These are phyloP conservation scores for Nannizziopsis barbatae DNA, from an alignment of 2,329 filamentous ascomycete species.

Conservation along the genomic window DNA sequence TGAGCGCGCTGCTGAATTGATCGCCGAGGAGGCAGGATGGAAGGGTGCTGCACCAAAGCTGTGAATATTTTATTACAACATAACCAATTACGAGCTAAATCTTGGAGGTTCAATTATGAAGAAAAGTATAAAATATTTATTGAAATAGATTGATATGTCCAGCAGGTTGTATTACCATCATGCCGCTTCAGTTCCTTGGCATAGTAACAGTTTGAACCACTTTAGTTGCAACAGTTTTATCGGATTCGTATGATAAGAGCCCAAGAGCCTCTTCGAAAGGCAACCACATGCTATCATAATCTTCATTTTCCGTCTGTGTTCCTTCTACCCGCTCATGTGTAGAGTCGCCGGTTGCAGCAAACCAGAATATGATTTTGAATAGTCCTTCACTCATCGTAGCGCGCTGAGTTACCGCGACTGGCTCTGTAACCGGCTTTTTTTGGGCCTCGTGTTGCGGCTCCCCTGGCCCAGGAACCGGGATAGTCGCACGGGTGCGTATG, in stretches of 20 bases:
- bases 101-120: background rate
- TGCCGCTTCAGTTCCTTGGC: too few species aligned
- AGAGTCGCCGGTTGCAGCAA: slow-evolving; percentile 10
- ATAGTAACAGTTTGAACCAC: background rate
- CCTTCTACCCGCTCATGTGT: slow-evolving; percentile 12
- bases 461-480: background rate
- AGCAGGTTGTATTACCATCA: too few species aligned
- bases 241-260: slow-evolving; percentile 8
- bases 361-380: slow-evolving; percentile 14
- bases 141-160: too few species aligned
- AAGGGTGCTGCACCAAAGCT: slow-evolving; percentile 46
- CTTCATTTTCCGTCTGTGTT: slow-evolving; percentile 13
- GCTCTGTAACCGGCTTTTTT: background rate
- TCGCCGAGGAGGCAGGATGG: slow-evolving; percentile 62
- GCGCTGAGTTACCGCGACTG: background rate
- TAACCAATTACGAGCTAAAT: slow-evolving; percentile 2
- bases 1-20: slow-evolving; percentile 73
- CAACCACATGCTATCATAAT: slow-evolving; percentile 11
- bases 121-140: background rate
- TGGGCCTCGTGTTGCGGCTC: background rate
- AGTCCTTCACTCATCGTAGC: slow-evolving; percentile 1
- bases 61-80: slow-evolving; percentile 26
- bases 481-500: background rate
- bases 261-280: slow-evolving; percentile 10
- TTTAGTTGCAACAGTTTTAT: slow-evolving; percentile 2